Evolutionary conservation across 768 basidiomycete species (phyloP).

Genomic region (Dentipellis fragilis): DNA sequence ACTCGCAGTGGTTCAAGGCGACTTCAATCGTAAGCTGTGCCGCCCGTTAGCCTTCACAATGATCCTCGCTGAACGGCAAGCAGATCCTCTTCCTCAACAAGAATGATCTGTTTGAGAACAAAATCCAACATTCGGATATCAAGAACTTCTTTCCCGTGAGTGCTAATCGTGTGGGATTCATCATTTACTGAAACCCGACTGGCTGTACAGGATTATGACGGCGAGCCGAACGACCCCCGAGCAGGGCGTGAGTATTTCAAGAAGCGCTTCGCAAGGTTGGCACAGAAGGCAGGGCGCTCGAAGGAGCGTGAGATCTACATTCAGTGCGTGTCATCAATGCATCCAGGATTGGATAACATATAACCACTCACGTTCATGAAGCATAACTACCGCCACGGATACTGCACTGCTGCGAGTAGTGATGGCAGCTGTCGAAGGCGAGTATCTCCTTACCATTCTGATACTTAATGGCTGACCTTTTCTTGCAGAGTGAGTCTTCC

Average conservation of each 20-base stretch:
- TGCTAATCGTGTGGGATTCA: not conserved
- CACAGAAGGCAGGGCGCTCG: conserved; percentile 75
- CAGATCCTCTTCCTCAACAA: conserved; percentile 21
- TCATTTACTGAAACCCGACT: not conserved
- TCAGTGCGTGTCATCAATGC: conserved; percentile 48
- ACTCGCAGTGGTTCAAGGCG: conserved; percentile 94
- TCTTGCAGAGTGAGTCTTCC: conserved; percentile 54
- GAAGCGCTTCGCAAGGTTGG: conserved; percentile 69
- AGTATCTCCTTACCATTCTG: conserved; percentile 19
- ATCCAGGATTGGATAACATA: not conserved
- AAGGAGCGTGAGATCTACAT: conserved; percentile 90
- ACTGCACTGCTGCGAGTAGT: conserved; percentile 82
- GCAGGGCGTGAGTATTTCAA: conserved; percentile 88
- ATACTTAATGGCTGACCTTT: conserved; percentile 9
- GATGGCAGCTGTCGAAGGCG: conserved; percentile 95
- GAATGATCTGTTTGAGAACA: conserved; percentile 84
- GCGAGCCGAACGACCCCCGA: conserved; percentile 58
- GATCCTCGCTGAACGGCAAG: not conserved
- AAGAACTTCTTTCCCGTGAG: conserved; percentile 78
- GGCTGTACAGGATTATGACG: conserved; percentile 65
- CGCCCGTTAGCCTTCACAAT: not conserved
- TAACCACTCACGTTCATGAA: conserved; percentile 18
- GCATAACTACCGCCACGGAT: conserved; percentile 86
- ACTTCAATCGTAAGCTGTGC: conserved; percentile 63
- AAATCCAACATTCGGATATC: conserved; percentile 75